These are phyloP conservation scores for Chlorencoelia australis DNA, from an alignment of 2,329 filamentous ascomycete species.

Conservation along the genomic window DNA sequence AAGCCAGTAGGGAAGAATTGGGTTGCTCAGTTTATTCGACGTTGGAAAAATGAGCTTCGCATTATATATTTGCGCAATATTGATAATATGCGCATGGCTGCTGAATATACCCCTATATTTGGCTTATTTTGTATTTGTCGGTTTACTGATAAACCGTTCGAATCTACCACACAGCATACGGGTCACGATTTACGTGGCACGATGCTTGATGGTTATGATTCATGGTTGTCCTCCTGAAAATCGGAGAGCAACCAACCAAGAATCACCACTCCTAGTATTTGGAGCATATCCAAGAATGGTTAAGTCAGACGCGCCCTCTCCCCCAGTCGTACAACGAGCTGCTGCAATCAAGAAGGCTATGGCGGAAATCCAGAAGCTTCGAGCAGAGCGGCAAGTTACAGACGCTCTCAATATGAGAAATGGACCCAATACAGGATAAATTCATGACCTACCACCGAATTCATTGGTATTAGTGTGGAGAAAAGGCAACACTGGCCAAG, in stretches of 20 bases:
- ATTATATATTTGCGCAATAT: conserved; percentile 8
- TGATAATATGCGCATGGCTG: conserved; percentile 4
- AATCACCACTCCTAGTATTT: no score
- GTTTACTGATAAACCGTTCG: no score
- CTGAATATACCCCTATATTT: conserved; percentile 6
- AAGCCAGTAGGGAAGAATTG: conserved; percentile 8
- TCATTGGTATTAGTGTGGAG: no score
- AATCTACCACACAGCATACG: no score
- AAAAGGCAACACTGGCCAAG: no score
- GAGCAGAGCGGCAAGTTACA: conserved; percentile 1
- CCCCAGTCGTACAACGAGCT: background rate
- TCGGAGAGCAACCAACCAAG: no score
- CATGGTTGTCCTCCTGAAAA: no score
- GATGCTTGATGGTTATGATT: no score
- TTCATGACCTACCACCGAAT: no score
- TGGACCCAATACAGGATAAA: background rate
- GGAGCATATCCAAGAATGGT: background rate
- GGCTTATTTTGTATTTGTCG: no score
- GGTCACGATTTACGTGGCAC: no score
- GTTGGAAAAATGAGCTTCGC: conserved; percentile 2
- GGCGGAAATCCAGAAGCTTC: background rate
- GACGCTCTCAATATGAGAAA: background rate
- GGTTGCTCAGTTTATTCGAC: conserved; percentile 2
- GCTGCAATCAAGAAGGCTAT: background rate
- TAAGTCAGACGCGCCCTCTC: background rate